A percentile compares a stretch with the other conserved stretches of the same genome.
phyloP scores from a whole-genome alignment of 177 flowering plant species.

The Vitis hybrid region DNA sequence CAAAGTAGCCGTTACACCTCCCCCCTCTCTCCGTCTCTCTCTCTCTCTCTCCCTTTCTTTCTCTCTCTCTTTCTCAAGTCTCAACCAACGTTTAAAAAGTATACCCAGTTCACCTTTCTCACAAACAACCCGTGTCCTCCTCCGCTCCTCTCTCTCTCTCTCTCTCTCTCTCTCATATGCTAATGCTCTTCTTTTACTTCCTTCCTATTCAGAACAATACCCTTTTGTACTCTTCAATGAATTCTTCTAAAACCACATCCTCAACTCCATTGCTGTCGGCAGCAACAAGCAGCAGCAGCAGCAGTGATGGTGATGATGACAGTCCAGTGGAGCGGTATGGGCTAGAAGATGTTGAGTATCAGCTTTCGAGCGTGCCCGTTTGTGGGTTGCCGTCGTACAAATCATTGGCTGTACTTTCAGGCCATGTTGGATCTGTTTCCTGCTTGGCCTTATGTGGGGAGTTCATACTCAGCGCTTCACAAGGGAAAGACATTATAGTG shows the following conservation, averaged over 20 bases:
- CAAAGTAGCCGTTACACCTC: constrained; percentile 73
- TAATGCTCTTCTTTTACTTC: no score
- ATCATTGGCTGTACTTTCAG: constrained; percentile 67
- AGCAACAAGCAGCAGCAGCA: constrained; percentile 27
- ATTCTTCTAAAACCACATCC: constrained; percentile 16
- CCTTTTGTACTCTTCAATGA: constrained; percentile 13
- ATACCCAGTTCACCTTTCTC: constrained; percentile 6
- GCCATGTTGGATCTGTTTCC: constrained; percentile 81
- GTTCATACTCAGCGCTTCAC: constrained; percentile 86
- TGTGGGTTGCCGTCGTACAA: constrained; percentile 34
- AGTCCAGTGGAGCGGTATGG: constrained; percentile 33
- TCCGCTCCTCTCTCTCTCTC: constrained; percentile 5
- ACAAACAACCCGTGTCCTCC: constrained; percentile 29
- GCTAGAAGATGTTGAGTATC: constrained; percentile 17
- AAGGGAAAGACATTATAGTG: constrained; percentile 87
- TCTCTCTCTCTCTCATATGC: constrained; percentile 2
- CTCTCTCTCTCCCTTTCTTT: not conserved
- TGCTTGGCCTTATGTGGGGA: constrained; percentile 92
- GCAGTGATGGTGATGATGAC: constrained; percentile 45
- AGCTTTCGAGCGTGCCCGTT: constrained; percentile 20
- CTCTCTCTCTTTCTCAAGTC: not conserved
- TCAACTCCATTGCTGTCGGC: constrained; percentile 49
- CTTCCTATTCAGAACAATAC: not conserved
- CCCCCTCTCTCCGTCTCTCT: constrained; percentile 3
- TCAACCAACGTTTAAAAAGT: not conserved